Conservation (phyloP, 345 rosid species). For the Fremontodendron californicum region DNA sequence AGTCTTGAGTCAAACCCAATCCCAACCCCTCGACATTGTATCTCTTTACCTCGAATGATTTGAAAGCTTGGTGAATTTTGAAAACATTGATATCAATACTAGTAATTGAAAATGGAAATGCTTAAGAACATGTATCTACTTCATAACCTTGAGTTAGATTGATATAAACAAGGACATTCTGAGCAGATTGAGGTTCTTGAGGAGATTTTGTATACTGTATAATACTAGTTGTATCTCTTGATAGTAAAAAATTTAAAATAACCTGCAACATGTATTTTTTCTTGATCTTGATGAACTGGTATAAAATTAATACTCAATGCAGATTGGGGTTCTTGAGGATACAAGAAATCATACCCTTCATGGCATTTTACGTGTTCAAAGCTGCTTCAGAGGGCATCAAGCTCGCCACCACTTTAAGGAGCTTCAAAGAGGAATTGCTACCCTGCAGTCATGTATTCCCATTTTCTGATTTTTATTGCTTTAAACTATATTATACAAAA, state of each 20-base stretch:
- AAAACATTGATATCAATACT: background rate
- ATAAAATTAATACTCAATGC: conserved; percentile 23
- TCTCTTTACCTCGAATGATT: background rate
- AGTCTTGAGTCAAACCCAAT: background rate
- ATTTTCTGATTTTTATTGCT: conserved; percentile 6
- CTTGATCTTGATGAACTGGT: background rate
- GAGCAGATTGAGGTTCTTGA: background rate
- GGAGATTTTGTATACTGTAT: background rate
- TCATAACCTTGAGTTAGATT: background rate
- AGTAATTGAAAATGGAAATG: background rate
- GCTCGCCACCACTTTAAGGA: conserved; percentile 62
- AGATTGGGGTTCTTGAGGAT: conserved; percentile 98
- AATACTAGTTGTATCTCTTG: conserved; percentile 38
- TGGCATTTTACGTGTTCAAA: conserved; percentile 90
- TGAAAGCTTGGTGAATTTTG: background rate
- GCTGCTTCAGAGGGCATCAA: conserved; percentile 89
- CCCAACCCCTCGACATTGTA: background rate
- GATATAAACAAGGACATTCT: conserved; percentile 10
- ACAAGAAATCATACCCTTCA: conserved; percentile 93
- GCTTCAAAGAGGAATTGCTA: conserved; percentile 57
- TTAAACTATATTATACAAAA: background rate
- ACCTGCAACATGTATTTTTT: background rate
- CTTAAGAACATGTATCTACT: background rate
- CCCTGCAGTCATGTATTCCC: conserved; percentile 95
- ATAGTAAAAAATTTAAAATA: background rate